Base-by-base conservation (phyloP, 2,329 filamentous ascomycete species). In the Arthrocladium fulminans region DNA sequence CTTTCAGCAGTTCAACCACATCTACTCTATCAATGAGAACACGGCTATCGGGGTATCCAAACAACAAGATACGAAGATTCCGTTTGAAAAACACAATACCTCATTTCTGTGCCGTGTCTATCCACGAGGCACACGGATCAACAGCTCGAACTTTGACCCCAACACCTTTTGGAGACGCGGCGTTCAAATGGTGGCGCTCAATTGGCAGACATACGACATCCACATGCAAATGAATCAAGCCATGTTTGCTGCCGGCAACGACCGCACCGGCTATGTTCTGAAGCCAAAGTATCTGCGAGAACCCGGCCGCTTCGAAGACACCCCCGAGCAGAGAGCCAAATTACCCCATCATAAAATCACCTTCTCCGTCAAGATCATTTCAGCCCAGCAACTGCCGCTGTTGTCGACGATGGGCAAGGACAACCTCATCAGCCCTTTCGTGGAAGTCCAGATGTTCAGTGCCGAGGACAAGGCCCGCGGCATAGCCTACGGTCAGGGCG, bases 201-300 rank as follows among this genome's bases (percentile, higher is more conserved):
- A 98, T 68, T 97, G 92, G 90, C 92, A 98, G 68, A 97, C 89
- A 0, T 96, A 94, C 61, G 92, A 97, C 62, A 75, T 94, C 15
- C 88, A 89, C 39, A 92, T 96, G 79, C 90, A 97, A 63, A 77
- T 97, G 65, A 97, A 97, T 64, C 86, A 92, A 57, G 92, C 92
- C 61, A 97, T 98, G 92, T 98, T 96, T 63, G 85, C 88, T 40
- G 86, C 87, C 50, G 87, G 88, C 37, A 83, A 78, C 10, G 92
- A 96, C 67, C 80, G 81, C 48, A 86, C 86, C 2, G 92, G 92
- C 38, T 98, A 97, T 60, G 88, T 97, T 12, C 77, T 96, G 46
- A 98, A 98, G 70, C 90, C 92, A 17, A 78, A 82, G 29, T 86
- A 89, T 62, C 80, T 95, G 53, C 84, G 90, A 20, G 56, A 52